Base-by-base conservation (phyloP, 75 land plant genomes). In the Sequoiadendron giganteum region DNA sequence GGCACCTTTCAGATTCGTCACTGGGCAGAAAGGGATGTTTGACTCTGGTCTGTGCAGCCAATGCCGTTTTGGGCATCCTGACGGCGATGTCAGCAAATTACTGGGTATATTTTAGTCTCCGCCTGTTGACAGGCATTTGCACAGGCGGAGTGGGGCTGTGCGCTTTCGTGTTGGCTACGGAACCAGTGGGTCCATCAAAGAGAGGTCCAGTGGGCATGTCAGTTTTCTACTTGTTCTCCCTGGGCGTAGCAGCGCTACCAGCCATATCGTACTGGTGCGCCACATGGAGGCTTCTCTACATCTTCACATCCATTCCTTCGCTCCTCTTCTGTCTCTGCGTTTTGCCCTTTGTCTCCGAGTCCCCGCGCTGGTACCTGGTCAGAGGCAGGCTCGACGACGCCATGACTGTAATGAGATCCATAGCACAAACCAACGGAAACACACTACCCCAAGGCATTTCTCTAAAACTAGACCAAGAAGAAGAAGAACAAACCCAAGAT, bases 161-260 rank as follows among this genome's bases (percentile, higher is more conserved):
- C 42, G 93, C 95, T 39, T 97, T 97, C 85, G 96, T 97, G 68
- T 93, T 97, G 38, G 95, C 97, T 45, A 97, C 99, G 0, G 99
- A 97, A 68, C 96, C 97, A 2, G 90, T 95, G 19, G 99, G 99
- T 42, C 97, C 95, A 34, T 58, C 93, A 13, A 95, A 91, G 85
- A 92, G 99, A 56, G 99, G 99, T 10, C 84, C 86, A 14, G 99
- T 94, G 75, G 99, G 99, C 49, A 97, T 97, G 99, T 95, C 97
- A n/a, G 91, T 97, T 21, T 95, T 97, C 90, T 95, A 97, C 93
- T 94, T 97, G 89, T 97, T 97, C 91, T 94, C 99, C 28, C 32
- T 88, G 1, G 99, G 97, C 25, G 94, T 93, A 73, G 95, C 92
- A 34, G 1, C 89, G 28, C 91, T 95, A 42, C 87, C 96, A 25